phyloP scores from a whole-genome alignment of 2,329 filamentous ascomycete species.

The Metarhizium guizhouense region DNA sequence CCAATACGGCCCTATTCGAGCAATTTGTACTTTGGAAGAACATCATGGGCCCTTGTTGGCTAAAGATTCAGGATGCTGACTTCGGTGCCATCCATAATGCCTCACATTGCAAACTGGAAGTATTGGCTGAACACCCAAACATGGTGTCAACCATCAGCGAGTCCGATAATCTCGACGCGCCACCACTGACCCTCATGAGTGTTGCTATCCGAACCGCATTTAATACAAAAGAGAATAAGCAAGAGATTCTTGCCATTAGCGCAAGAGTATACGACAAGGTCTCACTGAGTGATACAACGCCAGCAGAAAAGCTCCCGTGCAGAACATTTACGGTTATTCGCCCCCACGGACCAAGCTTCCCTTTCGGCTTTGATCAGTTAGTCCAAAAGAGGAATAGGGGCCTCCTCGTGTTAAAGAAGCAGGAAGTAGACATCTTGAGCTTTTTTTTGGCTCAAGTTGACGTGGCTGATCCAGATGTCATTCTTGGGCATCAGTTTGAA shows the following conservation, averaged over 20 bases:
- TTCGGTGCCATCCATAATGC: slow-evolving; percentile 81
- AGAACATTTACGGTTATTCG: slow-evolving; percentile 88
- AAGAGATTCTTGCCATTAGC: slow-evolving; percentile 87
- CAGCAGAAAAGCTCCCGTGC: slow-evolving; percentile 79
- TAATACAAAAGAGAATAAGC: slow-evolving; percentile 89
- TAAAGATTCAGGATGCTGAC: slow-evolving; percentile 79
- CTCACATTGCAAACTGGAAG: slow-evolving; percentile 94
- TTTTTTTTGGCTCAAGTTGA: slow-evolving; percentile 87
- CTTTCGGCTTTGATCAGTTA: slow-evolving; percentile 76
- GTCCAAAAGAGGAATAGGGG: slow-evolving; percentile 64
- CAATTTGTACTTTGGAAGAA: slow-evolving; percentile 99
- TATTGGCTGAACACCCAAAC: slow-evolving; percentile 70
- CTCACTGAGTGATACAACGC: slow-evolving; percentile 75
- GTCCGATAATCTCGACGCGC: slow-evolving; percentile 71
- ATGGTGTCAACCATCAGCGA: slow-evolving; percentile 66
- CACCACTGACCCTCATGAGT: slow-evolving; percentile 93
- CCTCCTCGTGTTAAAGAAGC: slow-evolving; percentile 70
- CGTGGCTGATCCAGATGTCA: slow-evolving; percentile 81
- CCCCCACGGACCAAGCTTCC: slow-evolving; percentile 67
- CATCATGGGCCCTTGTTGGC: slow-evolving; percentile 97
- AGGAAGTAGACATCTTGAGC: slow-evolving; percentile 74
- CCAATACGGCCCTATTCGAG: slow-evolving; percentile 89
- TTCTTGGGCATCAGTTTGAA: slow-evolving; percentile 92
- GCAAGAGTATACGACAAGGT: slow-evolving; percentile 90
- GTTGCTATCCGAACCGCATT: slow-evolving; percentile 79